Conservation (phyloP, 202 grass and related monocot species). For the Carex sylvatica region DNA sequence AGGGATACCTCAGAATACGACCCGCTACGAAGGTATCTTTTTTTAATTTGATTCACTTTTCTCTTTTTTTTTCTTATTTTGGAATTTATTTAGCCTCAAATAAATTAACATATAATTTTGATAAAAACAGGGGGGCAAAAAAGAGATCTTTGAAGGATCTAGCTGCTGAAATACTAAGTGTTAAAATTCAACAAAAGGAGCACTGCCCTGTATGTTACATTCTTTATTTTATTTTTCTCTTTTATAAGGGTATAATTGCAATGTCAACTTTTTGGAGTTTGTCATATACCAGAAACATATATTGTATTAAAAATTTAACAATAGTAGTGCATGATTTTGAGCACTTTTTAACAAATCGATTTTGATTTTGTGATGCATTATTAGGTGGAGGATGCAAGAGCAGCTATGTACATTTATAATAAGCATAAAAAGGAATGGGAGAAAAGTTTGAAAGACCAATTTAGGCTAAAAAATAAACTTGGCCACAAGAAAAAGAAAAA, state of each 20-base stretch:
- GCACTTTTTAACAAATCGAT: conserved; percentile 17
- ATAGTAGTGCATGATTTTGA: too few relatives aligned
- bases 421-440: conserved; percentile 91
- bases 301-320: not conserved
- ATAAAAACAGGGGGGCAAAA: conserved; percentile 49
- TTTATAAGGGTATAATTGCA: not conserved
- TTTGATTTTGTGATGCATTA: conserved; percentile 26
- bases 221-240: not conserved
- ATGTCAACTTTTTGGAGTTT: not conserved
- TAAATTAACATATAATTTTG: conserved; percentile 28
- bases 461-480: conserved; percentile 47
- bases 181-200: conserved; percentile 70
- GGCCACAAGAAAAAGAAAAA: conserved; percentile 26
- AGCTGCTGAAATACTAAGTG: conserved; percentile 75
- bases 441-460: conserved; percentile 59
- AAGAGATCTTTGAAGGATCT: conserved; percentile 72
- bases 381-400: conserved; percentile 83
- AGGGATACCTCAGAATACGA: conserved; percentile 91
- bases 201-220: conserved; percentile 64
- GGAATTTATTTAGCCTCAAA: conserved; percentile 13
- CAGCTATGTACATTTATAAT: conserved; percentile 89
- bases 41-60: not conserved
- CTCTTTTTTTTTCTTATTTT: conserved; percentile 17
- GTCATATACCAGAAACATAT: not conserved
- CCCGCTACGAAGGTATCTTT: conserved; percentile 52